Evolutionary conservation across 805 yeast species (phyloP).

Genomic region (Alloascoidea hylecoeti): DNA sequence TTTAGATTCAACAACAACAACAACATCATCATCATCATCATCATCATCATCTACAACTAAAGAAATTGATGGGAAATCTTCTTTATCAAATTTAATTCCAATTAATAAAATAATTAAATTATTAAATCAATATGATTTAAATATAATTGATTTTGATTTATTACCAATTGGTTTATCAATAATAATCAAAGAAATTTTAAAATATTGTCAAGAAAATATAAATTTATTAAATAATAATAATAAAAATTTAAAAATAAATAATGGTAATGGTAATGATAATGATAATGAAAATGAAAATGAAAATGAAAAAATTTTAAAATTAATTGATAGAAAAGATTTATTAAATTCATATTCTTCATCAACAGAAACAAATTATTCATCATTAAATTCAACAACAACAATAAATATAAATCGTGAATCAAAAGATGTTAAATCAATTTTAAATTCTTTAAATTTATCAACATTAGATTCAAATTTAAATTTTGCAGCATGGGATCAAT

Average conservation of each 20-base stretch:
- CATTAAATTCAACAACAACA: slow-evolving; percentile 5
- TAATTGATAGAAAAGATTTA: slow-evolving; percentile 61
- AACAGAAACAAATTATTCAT: slow-evolving; percentile 3
- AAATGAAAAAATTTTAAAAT: slow-evolving; percentile 25
- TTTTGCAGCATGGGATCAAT: slow-evolving; percentile 54
- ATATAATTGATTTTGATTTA: slow-evolving; percentile 39
- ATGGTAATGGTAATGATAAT: slow-evolving; percentile 60
- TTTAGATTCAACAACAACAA: slow-evolving; percentile 4
- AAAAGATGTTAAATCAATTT: slow-evolving; percentile 27
- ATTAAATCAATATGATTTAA: slow-evolving; percentile 44
- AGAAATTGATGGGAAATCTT: slow-evolving; percentile 14
- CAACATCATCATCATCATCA: slow-evolving; percentile 3
- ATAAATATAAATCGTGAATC: slow-evolving; percentile 7
- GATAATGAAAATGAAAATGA: no score
- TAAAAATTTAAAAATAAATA: slow-evolving; percentile 38
- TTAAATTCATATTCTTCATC: slow-evolving; percentile 16
- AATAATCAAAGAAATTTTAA: slow-evolving; percentile 37
- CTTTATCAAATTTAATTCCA: slow-evolving; percentile 35
- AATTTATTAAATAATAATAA: slow-evolving; percentile 32
- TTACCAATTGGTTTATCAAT: slow-evolving; percentile 61
- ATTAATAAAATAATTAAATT: slow-evolving; percentile 44
- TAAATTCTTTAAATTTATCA: slow-evolving; percentile 21
- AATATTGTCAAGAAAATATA: slow-evolving; percentile 34
- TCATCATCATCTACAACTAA: slow-evolving; percentile 2
- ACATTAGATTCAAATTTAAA: slow-evolving; percentile 29